A percentile compares a stretch with the other conserved stretches of the same genome.
Conservation (phyloP, 202 grass and related monocot species). For the Zoysia matrella region DNA sequence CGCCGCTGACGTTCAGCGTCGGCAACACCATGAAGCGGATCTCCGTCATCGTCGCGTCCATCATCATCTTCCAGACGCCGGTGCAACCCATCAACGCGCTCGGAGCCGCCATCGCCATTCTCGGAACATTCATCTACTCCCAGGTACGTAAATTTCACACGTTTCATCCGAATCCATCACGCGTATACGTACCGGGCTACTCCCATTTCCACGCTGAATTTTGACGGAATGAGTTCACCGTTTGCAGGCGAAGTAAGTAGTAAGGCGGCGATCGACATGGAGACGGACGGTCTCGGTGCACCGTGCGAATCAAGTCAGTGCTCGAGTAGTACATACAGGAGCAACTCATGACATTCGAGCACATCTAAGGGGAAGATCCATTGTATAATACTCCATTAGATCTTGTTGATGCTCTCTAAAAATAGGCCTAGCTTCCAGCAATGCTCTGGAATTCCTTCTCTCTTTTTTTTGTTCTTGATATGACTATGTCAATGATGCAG, state of each 20-base stretch:
- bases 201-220: slow-evolving; percentile 5
- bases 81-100: slow-evolving; percentile 94
- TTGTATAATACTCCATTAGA: slow-evolving; percentile 50
- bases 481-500: slow-evolving; percentile 40
- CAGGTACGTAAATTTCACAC: slow-evolving; percentile 54
- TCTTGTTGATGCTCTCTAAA: not conserved
- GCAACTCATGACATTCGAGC: slow-evolving; percentile 30
- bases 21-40: slow-evolving; percentile 99
- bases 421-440: slow-evolving; percentile 45
- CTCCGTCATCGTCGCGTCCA: slow-evolving; percentile 90
- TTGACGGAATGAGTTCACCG: slow-evolving; percentile 2
- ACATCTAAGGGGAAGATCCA: not conserved
- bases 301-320: slow-evolving; percentile 4
- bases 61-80: slow-evolving; percentile 94
- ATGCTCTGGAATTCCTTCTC: slow-evolving; percentile 13
- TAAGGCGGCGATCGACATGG: not conserved
- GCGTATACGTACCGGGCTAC: not conserved
- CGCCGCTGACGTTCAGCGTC: slow-evolving; percentile 89
- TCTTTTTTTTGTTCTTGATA: not conserved
- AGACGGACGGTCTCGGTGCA: not conserved
- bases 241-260: slow-evolving; percentile 65
- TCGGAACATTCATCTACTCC: slow-evolving; percentile 96
- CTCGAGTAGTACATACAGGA: not conserved
- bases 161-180: not conserved
- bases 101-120: slow-evolving; percentile 82